Conservation (phyloP, 495 filamentous ascomycete genomes). For the Lepraria neglecta region DNA sequence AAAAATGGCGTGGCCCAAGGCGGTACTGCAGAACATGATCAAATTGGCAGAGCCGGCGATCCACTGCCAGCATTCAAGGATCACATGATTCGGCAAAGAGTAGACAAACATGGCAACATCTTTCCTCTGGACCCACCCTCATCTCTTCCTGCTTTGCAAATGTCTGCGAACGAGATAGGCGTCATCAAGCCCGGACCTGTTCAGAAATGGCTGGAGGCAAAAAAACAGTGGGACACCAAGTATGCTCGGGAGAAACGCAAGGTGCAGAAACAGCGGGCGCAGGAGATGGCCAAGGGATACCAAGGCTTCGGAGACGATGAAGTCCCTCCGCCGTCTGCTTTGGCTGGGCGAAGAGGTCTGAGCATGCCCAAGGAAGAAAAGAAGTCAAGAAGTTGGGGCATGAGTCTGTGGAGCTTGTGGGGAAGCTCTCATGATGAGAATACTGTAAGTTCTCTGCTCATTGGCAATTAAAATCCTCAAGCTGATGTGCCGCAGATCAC, state of each 20-base stretch:
- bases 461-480: neutral
- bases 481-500: conserved; percentile 18
- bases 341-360: conserved; percentile 61
- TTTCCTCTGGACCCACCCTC: conserved; percentile 56
- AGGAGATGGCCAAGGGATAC: conserved; percentile 64
- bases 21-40: conserved; percentile 28
- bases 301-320: conserved; percentile 63
- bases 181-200: conserved; percentile 74
- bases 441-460: conserved; percentile 39
- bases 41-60: conserved; percentile 76
- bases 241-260: conserved; percentile 59
- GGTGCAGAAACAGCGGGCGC: conserved; percentile 62
- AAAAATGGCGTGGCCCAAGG: conserved; percentile 21
- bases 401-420: conserved; percentile 78
- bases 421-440: conserved; percentile 81
- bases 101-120: conserved; percentile 68
- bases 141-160: conserved; percentile 54
- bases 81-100: conserved; percentile 85
- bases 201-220: conserved; percentile 70
- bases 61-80: conserved; percentile 67
- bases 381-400: conserved; percentile 60
- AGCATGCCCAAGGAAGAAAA: conserved; percentile 48
- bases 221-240: conserved; percentile 61
- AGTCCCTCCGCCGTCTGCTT: conserved; percentile 71
- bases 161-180: conserved; percentile 61